Evolutionary conservation across 2,329 filamentous ascomycete genomes (phyloP), one percentile per base, ranked within the genome.

Genomic region (Trichoderma sp.): DNA sequence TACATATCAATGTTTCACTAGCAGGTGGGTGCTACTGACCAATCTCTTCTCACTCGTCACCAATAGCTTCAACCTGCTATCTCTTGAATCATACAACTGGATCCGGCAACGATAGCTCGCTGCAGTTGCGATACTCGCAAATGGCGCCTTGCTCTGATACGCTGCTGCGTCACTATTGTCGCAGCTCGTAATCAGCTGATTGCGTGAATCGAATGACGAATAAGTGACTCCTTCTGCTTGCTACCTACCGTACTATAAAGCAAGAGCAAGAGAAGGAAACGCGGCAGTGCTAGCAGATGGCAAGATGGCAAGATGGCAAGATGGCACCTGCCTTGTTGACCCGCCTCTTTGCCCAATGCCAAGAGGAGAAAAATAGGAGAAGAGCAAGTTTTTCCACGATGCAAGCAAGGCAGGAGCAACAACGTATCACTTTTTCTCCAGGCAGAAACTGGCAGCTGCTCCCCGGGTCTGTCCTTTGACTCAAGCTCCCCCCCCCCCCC

Each of bases 401-500:
- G 39, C 28, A 32, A n/a, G 32, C 6, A 49, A 54, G 46, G 30
- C n/a, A 52, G 39, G 56, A 51, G 61, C 61, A 56, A 30, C 65
- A 54, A 14, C 34, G n/a, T 24, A 37, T n/a, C 21, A 30, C 6
- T 26, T 28, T 49, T 11, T 28, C 24, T 16, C 28, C n/a, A 65
- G 32, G 37, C 46, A 68, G 24, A 65, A 37, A n/a, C n/a, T 65
- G 66, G 66, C 51, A 68, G 54, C 59, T 64, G 43, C 66, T 51
- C 18, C 52, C 59, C 51, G 64, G n/a, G 14, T 52, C 24, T n/a
- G 30, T 59, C 43, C 18, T 16, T 43, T 39, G 28, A 37, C 26
- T 39, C 39, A 21, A 58, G 21, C 56, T 10, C 37, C n/a, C 16
- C 30, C 11, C 32, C 21, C 49, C 16, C 56, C 6, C 37, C n/a